Evolutionary conservation across 805 yeast species (phyloP).

Genomic region (Candida odintsovae): DNA sequence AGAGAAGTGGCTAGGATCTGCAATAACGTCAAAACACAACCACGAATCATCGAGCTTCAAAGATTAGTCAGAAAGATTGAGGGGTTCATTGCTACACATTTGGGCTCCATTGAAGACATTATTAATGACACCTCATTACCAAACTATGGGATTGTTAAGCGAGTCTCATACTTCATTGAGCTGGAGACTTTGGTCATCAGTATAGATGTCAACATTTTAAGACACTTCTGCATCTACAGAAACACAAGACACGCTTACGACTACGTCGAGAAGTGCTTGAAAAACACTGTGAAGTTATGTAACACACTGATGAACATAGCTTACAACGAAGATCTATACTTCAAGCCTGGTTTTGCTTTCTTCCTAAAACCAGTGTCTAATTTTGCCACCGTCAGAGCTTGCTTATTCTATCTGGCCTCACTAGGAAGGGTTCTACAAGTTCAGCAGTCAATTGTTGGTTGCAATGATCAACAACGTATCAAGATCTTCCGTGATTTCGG

Average conservation of each 20-base stretch:
- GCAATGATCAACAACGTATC: slow-evolving; percentile 5
- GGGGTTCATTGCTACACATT: slow-evolving; percentile 19
- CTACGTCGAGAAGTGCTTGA: slow-evolving; percentile 29
- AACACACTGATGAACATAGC: slow-evolving; percentile 30
- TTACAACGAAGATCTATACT: slow-evolving; percentile 28
- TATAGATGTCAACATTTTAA: slow-evolving; percentile 31
- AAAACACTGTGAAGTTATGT: slow-evolving; percentile 25
- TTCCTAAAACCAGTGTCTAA: slow-evolving; percentile 33
- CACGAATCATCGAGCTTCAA: slow-evolving; percentile 31
- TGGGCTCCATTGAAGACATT: slow-evolving; percentile 22
- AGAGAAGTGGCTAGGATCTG: slow-evolving; percentile 27
- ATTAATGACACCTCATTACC: slow-evolving; percentile 7
- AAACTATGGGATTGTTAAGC: slow-evolving; percentile 18
- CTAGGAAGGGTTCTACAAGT: slow-evolving; percentile 16
- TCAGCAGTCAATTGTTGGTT: slow-evolving; percentile 3
- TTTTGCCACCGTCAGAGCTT: slow-evolving; percentile 10
- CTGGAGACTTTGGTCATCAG: slow-evolving; percentile 27
- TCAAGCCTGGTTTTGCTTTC: slow-evolving; percentile 37
- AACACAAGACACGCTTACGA: slow-evolving; percentile 28
- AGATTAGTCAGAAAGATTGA: slow-evolving; percentile 31
- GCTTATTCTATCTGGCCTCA: slow-evolving; percentile 7
- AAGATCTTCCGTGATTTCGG: slow-evolving; percentile 9
- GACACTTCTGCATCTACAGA: slow-evolving; percentile 32
- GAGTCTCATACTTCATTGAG: slow-evolving; percentile 19
- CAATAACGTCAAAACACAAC: slow-evolving; percentile 27